Evolutionary conservation across 2,329 filamentous ascomycete species (phyloP).

Genomic region (Coniochaeta sp.): DNA sequence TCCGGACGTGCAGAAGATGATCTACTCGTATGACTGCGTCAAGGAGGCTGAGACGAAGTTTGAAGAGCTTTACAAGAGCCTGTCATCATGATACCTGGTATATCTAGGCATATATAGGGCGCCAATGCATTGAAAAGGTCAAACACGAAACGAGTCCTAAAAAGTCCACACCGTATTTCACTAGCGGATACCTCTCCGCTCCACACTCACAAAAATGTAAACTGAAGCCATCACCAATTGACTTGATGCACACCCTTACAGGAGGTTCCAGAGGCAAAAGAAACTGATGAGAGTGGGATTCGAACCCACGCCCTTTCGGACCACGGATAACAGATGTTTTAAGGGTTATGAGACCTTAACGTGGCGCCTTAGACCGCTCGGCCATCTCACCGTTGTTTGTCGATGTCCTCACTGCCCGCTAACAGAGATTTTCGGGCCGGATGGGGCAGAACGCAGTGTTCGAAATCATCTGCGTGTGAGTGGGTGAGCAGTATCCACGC

Average conservation of each 20-base stretch:
- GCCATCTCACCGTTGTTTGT: not conserved
- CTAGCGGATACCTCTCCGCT: not conserved
- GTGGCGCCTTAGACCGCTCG: not conserved
- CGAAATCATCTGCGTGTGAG: not conserved
- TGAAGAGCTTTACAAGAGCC: constrained; percentile 30
- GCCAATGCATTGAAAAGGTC: not conserved
- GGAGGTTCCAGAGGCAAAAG: not conserved
- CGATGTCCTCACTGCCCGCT: not conserved
- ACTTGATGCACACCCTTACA: not conserved
- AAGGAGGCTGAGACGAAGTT: constrained; percentile 45
- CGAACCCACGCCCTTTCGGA: not conserved
- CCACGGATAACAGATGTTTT: not conserved
- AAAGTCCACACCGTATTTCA: not conserved
- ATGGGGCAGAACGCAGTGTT: not conserved
- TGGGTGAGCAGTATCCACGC: too few species aligned
- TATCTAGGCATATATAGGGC: not conserved
- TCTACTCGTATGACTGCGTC: constrained; percentile 57
- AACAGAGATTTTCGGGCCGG: not conserved
- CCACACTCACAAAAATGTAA: not conserved
- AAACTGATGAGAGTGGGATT: not conserved
- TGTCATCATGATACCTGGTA: not conserved
- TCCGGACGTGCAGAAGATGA: constrained; percentile 59
- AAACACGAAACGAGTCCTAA: not conserved
- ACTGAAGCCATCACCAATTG: not conserved
- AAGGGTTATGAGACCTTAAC: not conserved